Base-by-base conservation (phyloP, 2,329 filamentous ascomycete genomes). In the Diaporthe aspalathi region DNA sequence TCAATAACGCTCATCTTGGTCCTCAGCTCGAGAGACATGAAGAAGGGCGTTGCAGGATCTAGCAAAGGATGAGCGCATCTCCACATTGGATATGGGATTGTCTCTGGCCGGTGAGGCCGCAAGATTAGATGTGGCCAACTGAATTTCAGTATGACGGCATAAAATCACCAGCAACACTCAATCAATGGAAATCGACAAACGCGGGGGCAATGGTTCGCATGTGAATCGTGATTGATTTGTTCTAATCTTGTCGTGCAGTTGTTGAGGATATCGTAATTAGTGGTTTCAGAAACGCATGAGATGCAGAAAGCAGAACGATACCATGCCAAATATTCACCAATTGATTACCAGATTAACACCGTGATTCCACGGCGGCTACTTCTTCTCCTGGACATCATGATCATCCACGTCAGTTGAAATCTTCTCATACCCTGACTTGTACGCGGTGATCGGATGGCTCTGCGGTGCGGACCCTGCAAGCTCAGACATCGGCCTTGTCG, bases 401-500 rank as follows among this genome's bases (percentile, higher is more conserved):
- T 57, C 60, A 9, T 65, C 40, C n/a, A 27, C 57, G 17, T 47
- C 16, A 3, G 57, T 66, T 7, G 60, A 6, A 27, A 70, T 62
- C n/a, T n/a, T 70, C 11, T 54, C 43, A 17, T 70, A 70, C 2
- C 71, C 68, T 12, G 62, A 32, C 17, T 47, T 56, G 20, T 57
- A 67, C 7, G 16, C 40, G 8, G 17, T 29, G 9, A 20, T n/a
- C 1, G 50, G 49, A 8, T 22, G 29, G 3, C 20, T 24, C n/a
- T n/a, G 60, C 4, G 38, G 22, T n/a, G 16, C 24, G 5, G 63
- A 68, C 7, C 52, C 71, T 1, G 69, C 54, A 7, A 73, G 66
- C n/a, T 73, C 71, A 38, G 71, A 66, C 43, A 71, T 32, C 5
- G 68, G 54, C 3, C 65, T 52, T 2, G 45, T 5, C 1, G 68